Base-by-base conservation (phyloP, 106 monocot genomes). In the Dioscorea zingiberensis region DNA sequence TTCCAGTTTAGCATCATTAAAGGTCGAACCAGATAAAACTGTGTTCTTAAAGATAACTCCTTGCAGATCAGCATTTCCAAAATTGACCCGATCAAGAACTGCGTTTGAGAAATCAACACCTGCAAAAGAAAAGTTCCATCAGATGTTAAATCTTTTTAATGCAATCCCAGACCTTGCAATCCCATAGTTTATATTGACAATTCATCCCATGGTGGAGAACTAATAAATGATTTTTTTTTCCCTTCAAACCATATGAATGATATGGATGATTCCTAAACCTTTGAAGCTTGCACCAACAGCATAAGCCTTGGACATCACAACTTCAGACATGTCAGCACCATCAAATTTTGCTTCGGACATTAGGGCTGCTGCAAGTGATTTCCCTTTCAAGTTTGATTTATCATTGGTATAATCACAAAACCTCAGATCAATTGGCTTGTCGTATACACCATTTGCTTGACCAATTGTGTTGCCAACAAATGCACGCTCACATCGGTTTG, bases 381-480 rank as follows among this genome's bases (percentile, higher is more conserved):
- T 95, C 24, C 91, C 91, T 70, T 95, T 95, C 63, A 95, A 77
- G 44, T 95, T 88, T 48, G 83, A 74, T 76, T 91, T 91, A 26
- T 91, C 91, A 58, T 88, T 88, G 25, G 91, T 70, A 60, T 79
- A 95, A 73, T 91, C 83, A 56, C 95, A 95, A 63, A 95, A 95
- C 19, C 95, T 83, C n/a, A 95, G 91, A 66, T 95, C 95, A 59
- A 95, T 49, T 24, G 83, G 77, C 60, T 91, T 95, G 75, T 95
- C 95, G 57, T 91, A 95, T 14, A 95, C 95, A 44, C 95, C 95
- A 72, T 95, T 95, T 66, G 95, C 95, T 75, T 95, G 94, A 56
- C 94, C 94, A 47, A 95, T 95, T 22, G 94, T 95, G 74, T 95
- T 95, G 18, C 94, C 95, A 27, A 95, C 88, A 81, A 74, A 95